These are phyloP conservation scores for Vitellaria paradoxa DNA, from an alignment of 179 eudicot genomes.

Conservation along the genomic window DNA sequence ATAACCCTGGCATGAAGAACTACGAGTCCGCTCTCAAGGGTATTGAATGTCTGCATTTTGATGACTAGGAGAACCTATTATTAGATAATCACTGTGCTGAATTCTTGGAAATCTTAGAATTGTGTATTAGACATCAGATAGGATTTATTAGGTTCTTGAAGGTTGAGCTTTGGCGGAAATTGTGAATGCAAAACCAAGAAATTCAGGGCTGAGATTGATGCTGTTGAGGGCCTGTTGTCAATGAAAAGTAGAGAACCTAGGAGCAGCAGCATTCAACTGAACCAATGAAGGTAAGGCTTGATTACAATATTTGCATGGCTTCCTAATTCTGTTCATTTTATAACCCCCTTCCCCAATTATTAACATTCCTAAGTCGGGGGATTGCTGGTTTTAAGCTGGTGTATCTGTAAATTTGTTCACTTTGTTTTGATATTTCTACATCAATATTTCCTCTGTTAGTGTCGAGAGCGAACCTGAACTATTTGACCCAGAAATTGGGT, in stretches of 20 bases:
- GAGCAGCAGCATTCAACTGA: too few species aligned
- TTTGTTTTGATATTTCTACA: neutral
- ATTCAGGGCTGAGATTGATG: too few species aligned
- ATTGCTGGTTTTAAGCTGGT: neutral
- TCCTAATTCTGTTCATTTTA: neutral
- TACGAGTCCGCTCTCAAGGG: constrained; percentile 80
- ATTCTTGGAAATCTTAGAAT: constrained; percentile 27
- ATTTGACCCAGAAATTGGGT: neutral
- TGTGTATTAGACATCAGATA: constrained; percentile 14
- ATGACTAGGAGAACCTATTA: constrained; percentile 56
- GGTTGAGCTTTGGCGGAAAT: constrained; percentile 9
- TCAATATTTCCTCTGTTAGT: neutral
- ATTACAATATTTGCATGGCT: neutral
- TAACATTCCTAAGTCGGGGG: neutral
- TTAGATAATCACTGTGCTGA: constrained; percentile 5
- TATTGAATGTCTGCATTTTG: constrained; percentile 69
- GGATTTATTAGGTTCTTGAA: constrained; percentile 6
- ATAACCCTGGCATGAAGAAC: constrained; percentile 45
- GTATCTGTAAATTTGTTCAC: constrained; percentile 11
- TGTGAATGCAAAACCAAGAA: neutral
- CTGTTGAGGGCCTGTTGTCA: neutral
- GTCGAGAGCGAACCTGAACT: neutral
- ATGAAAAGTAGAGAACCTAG: too few species aligned
- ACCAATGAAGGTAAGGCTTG: constrained; percentile 8
- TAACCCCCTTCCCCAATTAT: neutral